These are phyloP conservation scores for Vicia sativa DNA, from an alignment of 306 rosid genomes.

Conservation along the genomic window DNA sequence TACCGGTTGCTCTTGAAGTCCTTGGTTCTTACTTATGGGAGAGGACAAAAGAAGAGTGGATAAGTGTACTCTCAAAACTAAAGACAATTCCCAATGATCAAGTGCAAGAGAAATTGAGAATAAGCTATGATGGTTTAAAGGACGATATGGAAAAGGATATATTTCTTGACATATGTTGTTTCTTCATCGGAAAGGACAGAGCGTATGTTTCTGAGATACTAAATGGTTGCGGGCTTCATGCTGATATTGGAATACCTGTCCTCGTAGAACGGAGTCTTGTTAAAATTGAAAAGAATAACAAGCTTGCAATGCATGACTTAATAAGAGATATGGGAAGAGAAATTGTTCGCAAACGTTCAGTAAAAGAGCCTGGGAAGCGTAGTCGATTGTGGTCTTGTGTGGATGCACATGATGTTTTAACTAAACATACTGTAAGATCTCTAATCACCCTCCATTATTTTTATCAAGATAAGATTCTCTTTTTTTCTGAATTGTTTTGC, in stretches of 20 bases:
- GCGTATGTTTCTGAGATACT: neutral
- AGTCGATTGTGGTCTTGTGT: neutral
- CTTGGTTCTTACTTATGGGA: neutral
- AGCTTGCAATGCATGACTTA: neutral
- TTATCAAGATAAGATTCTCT: neutral
- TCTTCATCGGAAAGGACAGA: neutral
- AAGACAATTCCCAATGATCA: conserved; percentile 7
- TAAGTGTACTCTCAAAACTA: conserved; percentile 2
- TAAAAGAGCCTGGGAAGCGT: neutral
- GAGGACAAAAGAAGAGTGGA: conserved; percentile 1
- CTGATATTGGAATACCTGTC: neutral
- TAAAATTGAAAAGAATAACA: neutral
- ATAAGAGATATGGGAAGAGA: conserved; percentile 7
- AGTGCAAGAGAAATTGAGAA: conserved; percentile 21
- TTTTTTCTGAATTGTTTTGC: neutral
- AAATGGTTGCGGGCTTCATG: neutral
- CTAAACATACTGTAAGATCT: neutral
- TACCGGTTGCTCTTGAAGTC: conserved; percentile 17
- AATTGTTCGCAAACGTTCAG: neutral
- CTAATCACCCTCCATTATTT: neutral
- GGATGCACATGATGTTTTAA: neutral
- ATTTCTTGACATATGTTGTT: neutral
- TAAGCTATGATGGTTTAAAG: conserved; percentile 7
- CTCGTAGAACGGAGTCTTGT: neutral
- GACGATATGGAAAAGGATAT: neutral